phyloP scores from a whole-genome alignment of 106 monocot species.

The Apostasia shenzhenica region DNA sequence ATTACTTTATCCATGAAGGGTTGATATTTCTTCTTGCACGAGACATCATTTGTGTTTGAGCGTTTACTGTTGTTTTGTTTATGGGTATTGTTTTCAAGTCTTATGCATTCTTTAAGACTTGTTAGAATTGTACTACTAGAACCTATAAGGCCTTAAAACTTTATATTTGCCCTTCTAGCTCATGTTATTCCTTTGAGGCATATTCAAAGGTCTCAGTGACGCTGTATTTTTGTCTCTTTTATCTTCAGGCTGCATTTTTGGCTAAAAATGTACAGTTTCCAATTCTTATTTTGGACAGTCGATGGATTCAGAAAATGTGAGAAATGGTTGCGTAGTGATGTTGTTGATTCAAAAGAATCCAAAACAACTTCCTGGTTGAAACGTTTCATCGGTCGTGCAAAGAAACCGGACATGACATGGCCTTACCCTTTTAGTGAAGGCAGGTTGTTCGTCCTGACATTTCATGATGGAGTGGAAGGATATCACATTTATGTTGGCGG shows the following conservation, averaged over 20 bases:
- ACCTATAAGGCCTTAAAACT: too few species aligned
- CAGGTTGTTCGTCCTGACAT: conserved; percentile 69
- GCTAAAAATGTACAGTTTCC: conserved; percentile 11
- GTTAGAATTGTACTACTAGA: too few species aligned
- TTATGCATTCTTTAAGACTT: too few species aligned
- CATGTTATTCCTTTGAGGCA: not conserved
- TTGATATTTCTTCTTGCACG: too few species aligned
- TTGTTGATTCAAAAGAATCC: conserved; percentile 71
- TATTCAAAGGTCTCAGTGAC: not conserved
- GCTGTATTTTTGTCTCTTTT: not conserved
- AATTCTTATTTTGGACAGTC: conserved; percentile 44
- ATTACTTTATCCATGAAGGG: too few species aligned
- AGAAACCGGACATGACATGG: conserved; percentile 92
- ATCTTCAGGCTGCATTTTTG: conserved; percentile 15
- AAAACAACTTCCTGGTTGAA: conserved; percentile 88
- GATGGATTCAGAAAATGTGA: conserved; percentile 92
- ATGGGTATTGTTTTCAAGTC: too few species aligned
- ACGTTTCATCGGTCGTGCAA: conserved; percentile 86
- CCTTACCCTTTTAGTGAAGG: conserved; percentile 86
- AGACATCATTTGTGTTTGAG: too few species aligned
- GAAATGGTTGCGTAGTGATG: conserved; percentile 80
- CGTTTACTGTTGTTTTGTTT: too few species aligned
- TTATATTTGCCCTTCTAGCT: not conserved
- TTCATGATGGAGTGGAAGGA: conserved; percentile 84
- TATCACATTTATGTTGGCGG: conserved; percentile 81